A percentile compares a stretch with the other conserved stretches of the same genome.
Conservation (phyloP, 345 rosid genomes). For the Bretschneidera sinensis region DNA sequence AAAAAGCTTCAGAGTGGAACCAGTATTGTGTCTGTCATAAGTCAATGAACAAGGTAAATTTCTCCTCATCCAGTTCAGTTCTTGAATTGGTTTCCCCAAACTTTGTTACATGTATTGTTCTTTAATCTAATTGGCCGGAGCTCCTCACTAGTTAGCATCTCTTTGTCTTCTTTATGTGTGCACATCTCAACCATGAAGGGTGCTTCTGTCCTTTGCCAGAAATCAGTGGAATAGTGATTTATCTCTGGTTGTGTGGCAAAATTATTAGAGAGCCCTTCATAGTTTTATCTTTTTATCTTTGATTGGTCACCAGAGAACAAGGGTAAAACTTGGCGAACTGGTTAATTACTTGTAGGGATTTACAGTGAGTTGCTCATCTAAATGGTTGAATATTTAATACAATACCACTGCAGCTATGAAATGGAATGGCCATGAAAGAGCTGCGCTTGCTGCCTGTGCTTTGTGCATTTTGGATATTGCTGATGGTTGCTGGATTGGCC, state of each 20-base stretch:
- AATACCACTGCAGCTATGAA: not conserved
- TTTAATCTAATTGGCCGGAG: too few relatives aligned
- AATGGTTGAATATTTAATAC: not conserved
- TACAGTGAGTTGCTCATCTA: not conserved
- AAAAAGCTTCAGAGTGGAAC: constrained; percentile 20
- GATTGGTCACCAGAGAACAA: not conserved
- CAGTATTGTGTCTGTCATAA: constrained; percentile 10
- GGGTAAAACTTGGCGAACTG: not conserved
- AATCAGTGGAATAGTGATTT: too few relatives aligned
- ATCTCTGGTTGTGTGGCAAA: too few relatives aligned
- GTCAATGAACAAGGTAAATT: constrained; percentile 13
- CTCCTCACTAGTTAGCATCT: too few relatives aligned
- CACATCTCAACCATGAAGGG: not conserved
- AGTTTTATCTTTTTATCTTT: not conserved
- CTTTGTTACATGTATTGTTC: not conserved
- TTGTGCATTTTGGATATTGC: not conserved
- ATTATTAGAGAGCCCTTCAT: not conserved
- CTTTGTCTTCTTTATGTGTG: not conserved
- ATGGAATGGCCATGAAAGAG: not conserved
- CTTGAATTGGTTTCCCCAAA: not conserved
- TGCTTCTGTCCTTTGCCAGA: not conserved
- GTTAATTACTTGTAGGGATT: not conserved
- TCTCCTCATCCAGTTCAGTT: not conserved
- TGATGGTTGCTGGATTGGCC: not conserved
- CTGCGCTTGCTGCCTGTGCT: not conserved